phyloP scores from a whole-genome alignment of 2,329 filamentous ascomycete genomes.

The Phialocephala sp. region DNA sequence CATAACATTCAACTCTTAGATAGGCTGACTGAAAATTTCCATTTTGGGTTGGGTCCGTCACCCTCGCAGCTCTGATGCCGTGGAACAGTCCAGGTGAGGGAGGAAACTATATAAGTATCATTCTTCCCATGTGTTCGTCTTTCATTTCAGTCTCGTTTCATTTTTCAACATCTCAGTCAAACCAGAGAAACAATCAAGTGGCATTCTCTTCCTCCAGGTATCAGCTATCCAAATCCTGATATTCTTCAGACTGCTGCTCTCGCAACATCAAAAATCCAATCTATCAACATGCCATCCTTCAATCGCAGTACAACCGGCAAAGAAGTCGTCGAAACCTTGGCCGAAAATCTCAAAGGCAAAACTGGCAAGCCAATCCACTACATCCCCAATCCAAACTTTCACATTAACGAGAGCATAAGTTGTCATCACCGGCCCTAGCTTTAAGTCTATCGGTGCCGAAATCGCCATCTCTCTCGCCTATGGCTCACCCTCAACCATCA shows the following conservation, averaged over 20 bases:
- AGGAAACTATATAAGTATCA: neutral
- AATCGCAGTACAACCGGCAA: slow-evolving; percentile 23
- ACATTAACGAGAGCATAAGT: slow-evolving; percentile 11
- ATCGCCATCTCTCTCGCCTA: slow-evolving; percentile 33
- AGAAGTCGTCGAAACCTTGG: slow-evolving; percentile 28
- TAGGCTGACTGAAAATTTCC: slow-evolving; percentile 3
- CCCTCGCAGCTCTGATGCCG: no score
- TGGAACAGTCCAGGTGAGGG: no score
- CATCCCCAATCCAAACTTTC: neutral
- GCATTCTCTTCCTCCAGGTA: neutral
- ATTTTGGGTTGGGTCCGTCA: neutral
- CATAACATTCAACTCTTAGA: neutral
- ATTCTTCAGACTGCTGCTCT: neutral
- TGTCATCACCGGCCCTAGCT: slow-evolving; percentile 32
- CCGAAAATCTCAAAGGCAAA: slow-evolving; percentile 43
- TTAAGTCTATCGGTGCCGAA: slow-evolving; percentile 29
- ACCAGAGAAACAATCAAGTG: neutral
- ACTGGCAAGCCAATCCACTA: slow-evolving; percentile 32
- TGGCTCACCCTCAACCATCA: slow-evolving; percentile 26
- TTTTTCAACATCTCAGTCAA: neutral
- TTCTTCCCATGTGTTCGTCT: neutral
- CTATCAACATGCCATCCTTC: slow-evolving; percentile 25
- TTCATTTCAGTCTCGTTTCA: neutral
- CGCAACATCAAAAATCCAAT: neutral
- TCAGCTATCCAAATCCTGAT: neutral